Percentiles rank a stretch among this genome's conserved stretches.
phyloP scores from a whole-genome alignment of 1,139 yeast species.

The Nakaseomyces uthaithaninus region DNA sequence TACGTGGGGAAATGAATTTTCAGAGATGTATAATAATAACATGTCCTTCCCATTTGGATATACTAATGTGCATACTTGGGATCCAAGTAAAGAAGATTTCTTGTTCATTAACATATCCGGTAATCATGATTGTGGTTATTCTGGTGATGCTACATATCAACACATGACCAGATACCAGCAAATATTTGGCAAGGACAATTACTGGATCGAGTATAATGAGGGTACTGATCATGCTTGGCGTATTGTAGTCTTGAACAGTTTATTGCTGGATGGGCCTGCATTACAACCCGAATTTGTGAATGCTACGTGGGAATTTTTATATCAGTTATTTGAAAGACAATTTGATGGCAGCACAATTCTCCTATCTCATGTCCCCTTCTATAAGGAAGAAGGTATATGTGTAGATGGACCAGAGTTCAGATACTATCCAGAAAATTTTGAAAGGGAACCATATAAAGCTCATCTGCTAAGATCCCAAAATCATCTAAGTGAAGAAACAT shows the following conservation, averaged over 20 bases:
- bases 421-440: conserved; percentile 49
- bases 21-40: conserved; percentile 28
- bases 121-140: conserved; percentile 91
- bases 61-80: conserved; percentile 61
- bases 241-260: conserved; percentile 73
- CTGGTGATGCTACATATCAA: conserved; percentile 90
- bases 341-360: conserved; percentile 76
- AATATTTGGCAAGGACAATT: conserved; percentile 79
- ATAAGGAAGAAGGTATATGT: conserved; percentile 73
- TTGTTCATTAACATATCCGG: conserved; percentile 79
- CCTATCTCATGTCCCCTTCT: conserved; percentile 84
- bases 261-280: conserved; percentile 87
- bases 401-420: conserved; percentile 71
- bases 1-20: conserved; percentile 47
- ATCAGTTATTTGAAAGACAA: conserved; percentile 43
- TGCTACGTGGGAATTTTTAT: conserved; percentile 66
- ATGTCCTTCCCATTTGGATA: conserved; percentile 42
- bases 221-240: conserved; percentile 68
- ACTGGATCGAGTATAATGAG: conserved; percentile 58
- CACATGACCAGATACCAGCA: conserved; percentile 72
- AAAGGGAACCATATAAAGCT: conserved; percentile 54
- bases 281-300: conserved; percentile 60
- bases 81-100: conserved; percentile 32
- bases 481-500: conserved; percentile 59
- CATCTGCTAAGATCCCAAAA: conserved; percentile 80